Conservation (phyloP, 306 rosid genomes). For the Inga leiocalycina region DNA sequence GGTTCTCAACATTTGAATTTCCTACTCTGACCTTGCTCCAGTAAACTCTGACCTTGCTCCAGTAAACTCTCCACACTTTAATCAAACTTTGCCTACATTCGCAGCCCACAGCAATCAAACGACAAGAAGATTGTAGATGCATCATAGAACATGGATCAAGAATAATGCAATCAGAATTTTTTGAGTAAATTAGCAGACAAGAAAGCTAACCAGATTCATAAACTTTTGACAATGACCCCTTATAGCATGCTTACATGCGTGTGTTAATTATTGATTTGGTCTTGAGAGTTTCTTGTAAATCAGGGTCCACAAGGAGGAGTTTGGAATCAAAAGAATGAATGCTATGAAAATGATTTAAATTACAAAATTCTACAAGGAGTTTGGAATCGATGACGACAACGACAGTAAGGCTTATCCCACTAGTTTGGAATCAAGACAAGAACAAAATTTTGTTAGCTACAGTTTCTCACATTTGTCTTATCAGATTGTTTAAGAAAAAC, state of each 20-base stretch:
- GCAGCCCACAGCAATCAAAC: conserved; percentile 8
- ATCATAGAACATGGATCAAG: conserved; percentile 2
- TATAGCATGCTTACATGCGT: neutral
- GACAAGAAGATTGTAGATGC: conserved; percentile 23
- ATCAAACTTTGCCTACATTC: conserved; percentile 64
- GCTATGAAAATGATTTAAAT: no score
- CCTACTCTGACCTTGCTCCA: conserved; percentile 49
- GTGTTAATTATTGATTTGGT: neutral
- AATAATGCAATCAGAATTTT: neutral
- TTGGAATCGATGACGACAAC: no score
- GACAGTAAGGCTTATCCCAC: no score
- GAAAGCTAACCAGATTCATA: neutral
- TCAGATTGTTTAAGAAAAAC: no score
- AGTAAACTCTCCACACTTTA: conserved; percentile 49
- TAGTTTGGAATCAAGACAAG: no score
- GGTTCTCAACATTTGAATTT: conserved; percentile 34
- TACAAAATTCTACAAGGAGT: no score
- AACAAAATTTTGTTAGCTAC: no score
- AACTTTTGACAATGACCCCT: neutral
- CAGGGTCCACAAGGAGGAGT: neutral
- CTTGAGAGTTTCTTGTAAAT: neutral
- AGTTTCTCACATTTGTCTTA: no score
- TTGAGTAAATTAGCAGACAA: neutral
- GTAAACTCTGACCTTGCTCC: conserved; percentile 51
- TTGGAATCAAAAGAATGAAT: no score